Evolutionary conservation across 1,284 basidiomycete species (phyloP), one percentile per base, ranked within the genome.

Genomic region (Lentinula novae-zelandiae): DNA sequence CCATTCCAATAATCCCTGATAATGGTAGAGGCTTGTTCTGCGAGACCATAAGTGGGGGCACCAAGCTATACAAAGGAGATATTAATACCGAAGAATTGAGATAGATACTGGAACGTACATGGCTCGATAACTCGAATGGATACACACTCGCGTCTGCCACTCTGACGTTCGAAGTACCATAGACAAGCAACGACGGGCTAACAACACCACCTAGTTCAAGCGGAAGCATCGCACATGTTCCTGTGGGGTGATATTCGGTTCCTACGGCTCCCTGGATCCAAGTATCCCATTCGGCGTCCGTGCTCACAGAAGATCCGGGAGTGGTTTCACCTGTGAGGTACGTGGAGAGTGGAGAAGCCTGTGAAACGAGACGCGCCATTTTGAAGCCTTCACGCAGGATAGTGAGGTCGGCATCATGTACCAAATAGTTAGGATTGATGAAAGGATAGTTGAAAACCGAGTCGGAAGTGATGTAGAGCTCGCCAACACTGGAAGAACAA

Each of bases 221-320:
- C 3, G 87, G 87, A 46, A 89, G 74, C 87, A 89, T 89, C 3
- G 85, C 78, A 65, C 81, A 83, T 20, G 86, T 81, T 62, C 82
- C 82, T 33, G 80, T 76, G 1, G 86, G 86, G 73, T 87, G 85
- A 67, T 72, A 86, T 69, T 78, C 78, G 6, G 78, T 80, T 5
- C 72, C 75, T 60, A 78, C 76, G 15, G 68, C 67, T 12, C 70
- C 67, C 8, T 68, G 70, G 54, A 82, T 69, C 78, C 78, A 84
- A 10, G 64, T 67, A 44, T 83, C 79, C 77, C 77, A 80, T 48
- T 82, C 73, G 5, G 71, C 74, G 66, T 83, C 81, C 17, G 74
- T 71, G 62, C 67, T 65, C 8, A 81, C 76, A 36, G 56, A 56
- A 3, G 76, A 60, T 0, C 80, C 79, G 3, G 80, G 80, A 0